Base-by-base conservation (phyloP, 805 yeast genomes). In the Starmerella tilneyi region DNA sequence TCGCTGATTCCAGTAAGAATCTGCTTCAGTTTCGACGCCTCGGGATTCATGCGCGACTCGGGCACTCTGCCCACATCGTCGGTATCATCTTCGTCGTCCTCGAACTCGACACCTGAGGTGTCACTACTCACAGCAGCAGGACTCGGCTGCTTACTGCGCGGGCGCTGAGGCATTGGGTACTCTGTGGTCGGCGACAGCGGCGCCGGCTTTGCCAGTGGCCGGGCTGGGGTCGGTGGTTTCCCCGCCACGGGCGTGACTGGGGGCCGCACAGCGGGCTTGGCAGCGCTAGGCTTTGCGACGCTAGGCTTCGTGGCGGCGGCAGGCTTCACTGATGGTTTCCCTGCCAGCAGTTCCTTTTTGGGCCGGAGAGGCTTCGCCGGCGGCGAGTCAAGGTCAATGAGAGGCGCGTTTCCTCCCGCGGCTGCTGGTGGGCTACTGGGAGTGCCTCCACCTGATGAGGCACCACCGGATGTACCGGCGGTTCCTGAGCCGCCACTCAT, bases 1-100 rank as follows among this genome's bases (percentile, higher is more conserved):
- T 59, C 62, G 3, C 60, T 51, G 11, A 64, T 44, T 3, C 67
- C 66, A 9, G 64, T 63, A 17, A 64, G 57, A 33, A 64, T 60
- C 28, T 49, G 48, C 48, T 63, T 56, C 41, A 63, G 56, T 50
- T 59, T 48, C 39, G 37, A 21, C 46, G 46, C 56, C 21, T 48
- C 49, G 9, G 48, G 21, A 17, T 41, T 47, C 22, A 35, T 41
- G 28, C 43, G 36, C 28, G 43, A 15, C 31, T 22, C 43, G 27
- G 12, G 28, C 16, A 36, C 13, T 7, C 22, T 11, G 27, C 11
- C 27, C 11, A 9, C 27, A 24, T 24, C 27, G 27, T 24, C 27
- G 27, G 8, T 24, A 24, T 24, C 27, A 24, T n/a, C n/a, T n/a
- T n/a, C n/a, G n/a, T n/a, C n/a, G n/a, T n/a, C n/a, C n/a, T n/a